These are phyloP conservation scores for Thielaviopsis ethacetica DNA, from an alignment of 2,329 filamentous ascomycete genomes.

Conservation along the genomic window DNA sequence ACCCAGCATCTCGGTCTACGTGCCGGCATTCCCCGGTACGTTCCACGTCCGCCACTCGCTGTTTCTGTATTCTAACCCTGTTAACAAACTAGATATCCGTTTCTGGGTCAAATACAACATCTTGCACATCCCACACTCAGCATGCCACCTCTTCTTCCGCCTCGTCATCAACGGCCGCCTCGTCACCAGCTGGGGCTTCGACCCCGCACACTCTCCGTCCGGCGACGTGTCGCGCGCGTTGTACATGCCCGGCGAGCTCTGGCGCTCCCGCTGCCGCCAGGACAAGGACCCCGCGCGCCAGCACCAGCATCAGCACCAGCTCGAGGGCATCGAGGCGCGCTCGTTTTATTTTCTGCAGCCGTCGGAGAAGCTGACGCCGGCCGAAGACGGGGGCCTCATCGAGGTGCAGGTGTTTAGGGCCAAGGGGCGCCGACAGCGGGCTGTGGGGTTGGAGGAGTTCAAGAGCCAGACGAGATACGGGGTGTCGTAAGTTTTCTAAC, in stretches of 20 bases:
- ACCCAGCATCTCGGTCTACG: conserved; percentile 36
- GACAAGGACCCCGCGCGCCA: conserved; percentile 17
- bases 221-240: conserved; percentile 30
- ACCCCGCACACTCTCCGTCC: conserved; percentile 19
- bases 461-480: conserved; percentile 33
- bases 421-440: conserved; percentile 27
- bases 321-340: conserved; percentile 29
- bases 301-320: conserved; percentile 14
- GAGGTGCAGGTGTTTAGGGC: conserved; percentile 37
- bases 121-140: conserved; percentile 18
- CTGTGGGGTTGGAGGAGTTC: conserved; percentile 26
- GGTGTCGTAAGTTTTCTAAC: conserved; percentile 29
- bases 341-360: conserved; percentile 32
- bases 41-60: background rate
- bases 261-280: conserved; percentile 24
- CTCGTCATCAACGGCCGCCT: conserved; percentile 36
- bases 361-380: conserved; percentile 22
- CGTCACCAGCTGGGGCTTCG: conserved; percentile 35
- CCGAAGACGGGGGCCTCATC: conserved; percentile 38
- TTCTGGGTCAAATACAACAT: conserved; percentile 36
- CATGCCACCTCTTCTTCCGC: conserved; percentile 35
- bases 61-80: background rate
- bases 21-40: conserved; percentile 37
- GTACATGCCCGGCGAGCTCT: conserved; percentile 29
- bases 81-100: conserved; percentile 25